Base-by-base conservation (phyloP, 2,329 filamentous ascomycete genomes). In the Alternaria alternata region DNA sequence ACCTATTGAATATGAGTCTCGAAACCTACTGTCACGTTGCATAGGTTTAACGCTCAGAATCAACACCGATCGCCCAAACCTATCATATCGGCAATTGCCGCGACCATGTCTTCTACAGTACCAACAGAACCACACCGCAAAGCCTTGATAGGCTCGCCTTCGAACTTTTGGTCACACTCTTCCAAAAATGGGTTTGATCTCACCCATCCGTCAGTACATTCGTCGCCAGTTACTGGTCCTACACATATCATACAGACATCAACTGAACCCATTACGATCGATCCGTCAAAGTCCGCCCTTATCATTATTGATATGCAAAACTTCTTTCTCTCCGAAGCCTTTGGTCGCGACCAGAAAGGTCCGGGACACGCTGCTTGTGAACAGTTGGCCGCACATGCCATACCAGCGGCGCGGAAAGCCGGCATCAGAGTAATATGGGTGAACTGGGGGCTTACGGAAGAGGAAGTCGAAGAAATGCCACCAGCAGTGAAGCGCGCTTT, bases 121-220 rank as follows among this genome's bases (percentile, higher is more conserved):
- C 22, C 58, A 28, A 18, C 24, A 12, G 30, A 54, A 51, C 20
- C 54, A 12, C 49, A 61, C 28, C 72, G 73, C 36, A 77, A 76
- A 69, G 71, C 78, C 36, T 60, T 81, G 53, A 81, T 84, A 58
- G 82, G 82, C 60, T 73, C 75, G 41, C 59, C 68, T 9, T 64
- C 70, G 16, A 81, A 79, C 66, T 82, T 82, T 71, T 84, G 82
- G 82, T 75, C 80, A 5, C 80, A 82, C 66, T 79, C 79, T 38
- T 74, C 76, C 3, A 58, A 58, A n/a, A 76, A 68, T 11, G 81
- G 80, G 48, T 84, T 83, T 70, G 79, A 84, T 63, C 78, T 84
- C 5, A 83, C 81, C 1, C 82, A 80, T 59, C 77, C 81, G 2
- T 9, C 68, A 7, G 63, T 69, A 4, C 75, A 78, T 1, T 63